Evolutionary conservation across 768 basidiomycete species (phyloP).

Genomic region (Phlebiopsis gigantea): DNA sequence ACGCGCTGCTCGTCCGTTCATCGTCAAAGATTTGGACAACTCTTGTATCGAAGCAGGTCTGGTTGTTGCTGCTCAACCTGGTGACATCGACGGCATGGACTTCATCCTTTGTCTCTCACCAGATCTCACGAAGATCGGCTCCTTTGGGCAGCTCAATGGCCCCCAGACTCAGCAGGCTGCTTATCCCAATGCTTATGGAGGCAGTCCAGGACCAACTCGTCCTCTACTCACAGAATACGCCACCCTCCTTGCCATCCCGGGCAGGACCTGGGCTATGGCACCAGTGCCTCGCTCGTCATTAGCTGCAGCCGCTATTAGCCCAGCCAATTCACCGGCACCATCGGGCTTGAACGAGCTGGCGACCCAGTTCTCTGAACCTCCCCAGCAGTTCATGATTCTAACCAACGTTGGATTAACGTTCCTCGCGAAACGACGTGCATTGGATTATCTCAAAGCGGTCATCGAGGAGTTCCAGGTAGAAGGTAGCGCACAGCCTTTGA

Average conservation of each 20-base stretch:
- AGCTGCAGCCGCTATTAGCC: conserved; percentile 28
- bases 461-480: conserved; percentile 80
- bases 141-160: conserved; percentile 58
- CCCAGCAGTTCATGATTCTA: conserved; percentile 80
- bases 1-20: conserved; percentile 49
- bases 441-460: conserved; percentile 80
- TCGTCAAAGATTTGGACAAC: conserved; percentile 53
- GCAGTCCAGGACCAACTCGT: conserved; percentile 34
- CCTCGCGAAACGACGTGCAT: conserved; percentile 71
- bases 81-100: conserved; percentile 69
- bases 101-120: conserved; percentile 72
- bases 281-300: conserved; percentile 36
- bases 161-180: conserved; percentile 36
- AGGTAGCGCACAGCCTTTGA: conserved; percentile 70
- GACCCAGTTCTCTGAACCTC: conserved; percentile 68
- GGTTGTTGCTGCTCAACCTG: conserved; percentile 64
- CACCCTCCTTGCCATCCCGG: conserved; percentile 70
- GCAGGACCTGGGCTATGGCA: conserved; percentile 81
- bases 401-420: conserved; percentile 84
- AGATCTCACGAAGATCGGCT: conserved; percentile 68
- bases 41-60: conserved; percentile 66
- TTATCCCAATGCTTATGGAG: conserved; percentile 36
- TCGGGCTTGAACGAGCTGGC: conserved; percentile 74
- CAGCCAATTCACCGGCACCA: conserved; percentile 38
- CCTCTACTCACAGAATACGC: conserved; percentile 76